Base-by-base conservation (phyloP, 2,329 filamentous ascomycete species). In the Fusarium brachygibbosum region DNA sequence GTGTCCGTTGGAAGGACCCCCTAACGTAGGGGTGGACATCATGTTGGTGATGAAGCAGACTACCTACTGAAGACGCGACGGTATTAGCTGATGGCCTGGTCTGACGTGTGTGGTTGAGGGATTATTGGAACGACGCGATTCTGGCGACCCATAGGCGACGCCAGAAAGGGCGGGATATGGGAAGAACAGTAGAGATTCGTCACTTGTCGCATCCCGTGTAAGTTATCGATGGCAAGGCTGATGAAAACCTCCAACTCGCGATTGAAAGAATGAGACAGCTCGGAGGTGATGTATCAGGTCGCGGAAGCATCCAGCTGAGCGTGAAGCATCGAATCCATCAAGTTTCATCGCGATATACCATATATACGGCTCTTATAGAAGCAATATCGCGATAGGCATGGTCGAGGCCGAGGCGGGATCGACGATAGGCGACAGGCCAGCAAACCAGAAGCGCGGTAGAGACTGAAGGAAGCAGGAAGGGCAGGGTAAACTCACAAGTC, bases 1-100 rank as follows among this genome's bases (percentile, higher is more conserved):
- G 79, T 90, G 87, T 77, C 91, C 91, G 81, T 93, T 92, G 76
- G 86, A 84, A 76, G 88, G 84, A 81, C 87, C 85, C 72, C 82
- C 81, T 80, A 89, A 84, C 75, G 86, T 84, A 77, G 88, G 86
- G 81, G 85, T 85, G 82, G 87, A 88, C 84, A 91, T 88, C 78
- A 84, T 86, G 82, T 84, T 85, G 80, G 84, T 84, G 82, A 87
- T 86, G 81, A 84, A 82, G 84, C 86, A 84, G 78, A 85, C 86
- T 88, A 85, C 85, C 75, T 78, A 75, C 78, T 81, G 63, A 57
- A 72, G 71, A 76, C 76, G 71, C 74, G 75, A 73, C 70, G 69
- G 77, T 73, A 75, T 81, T 76, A 82, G 80, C 74, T 78, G 50
- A 58, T 56, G 37, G 60, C 58, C 56, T 48, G 44, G 41, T 21